Base-by-base conservation (phyloP, 202 grass and related monocot species). In the Setaria viridis region DNA sequence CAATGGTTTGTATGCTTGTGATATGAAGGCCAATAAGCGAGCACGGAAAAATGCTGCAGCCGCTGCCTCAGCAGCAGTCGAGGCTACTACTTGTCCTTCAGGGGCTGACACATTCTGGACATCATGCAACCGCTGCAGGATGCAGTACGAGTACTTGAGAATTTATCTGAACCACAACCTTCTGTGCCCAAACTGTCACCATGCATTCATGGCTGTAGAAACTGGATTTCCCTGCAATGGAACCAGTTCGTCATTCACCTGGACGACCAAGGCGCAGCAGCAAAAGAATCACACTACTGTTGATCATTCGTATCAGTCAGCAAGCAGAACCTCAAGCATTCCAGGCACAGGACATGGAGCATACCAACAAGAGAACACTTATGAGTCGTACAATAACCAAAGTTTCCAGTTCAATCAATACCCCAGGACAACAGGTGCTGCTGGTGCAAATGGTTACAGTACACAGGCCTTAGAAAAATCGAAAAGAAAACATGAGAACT, bases 101-200 rank as follows among this genome's bases (percentile, higher is more conserved):
- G 88, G 88, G 20, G 72, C 88, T 62, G 88, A 96, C 29, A 99
- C 97, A 35, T 99, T 96, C 66, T 99, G 93, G 95, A 98, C 93
- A 41, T 98, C 93, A 67, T 95, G 93, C 91, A 92, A 92, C 74
- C 54, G 84, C 63, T 99, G 96, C 54, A 79, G 96, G 59, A 99
- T 95, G 96, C 96, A 99, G 89, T 99, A 99, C 65, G 96, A 99
- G 82, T 99, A 99, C 85, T 82, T 95, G 53, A 91, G 95, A 82
- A 82, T 95, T 69, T 98, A 95, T 88, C 92, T 98, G 74, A 94
- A 95, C 87, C 93, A 98, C 77, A 98, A 98, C 55, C 93, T 95
- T 85, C 56, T 98, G 46, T 98, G 93, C 70, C 95, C 95, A 59
- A 98, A 95, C 76, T 98, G 95, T 63, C 88, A 98, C 59, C 90